Evolutionary conservation across 1,284 basidiomycete species (phyloP).

Genomic region (Thecaphora frezii): DNA sequence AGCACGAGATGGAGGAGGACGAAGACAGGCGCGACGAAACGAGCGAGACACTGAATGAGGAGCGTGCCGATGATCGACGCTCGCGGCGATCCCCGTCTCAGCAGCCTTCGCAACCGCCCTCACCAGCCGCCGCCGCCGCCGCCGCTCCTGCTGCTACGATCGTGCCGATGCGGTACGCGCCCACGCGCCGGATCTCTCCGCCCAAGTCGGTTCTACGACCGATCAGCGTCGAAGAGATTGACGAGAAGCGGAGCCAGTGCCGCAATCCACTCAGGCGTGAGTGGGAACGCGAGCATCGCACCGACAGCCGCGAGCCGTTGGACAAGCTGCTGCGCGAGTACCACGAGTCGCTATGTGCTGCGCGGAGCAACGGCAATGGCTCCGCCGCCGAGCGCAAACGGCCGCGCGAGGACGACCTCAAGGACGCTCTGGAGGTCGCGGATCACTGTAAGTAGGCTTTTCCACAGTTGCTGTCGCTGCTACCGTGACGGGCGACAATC

Average conservation of each 20-base stretch:
- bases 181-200: conserved; percentile 29
- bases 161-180: conserved; percentile 18
- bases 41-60: too few species aligned
- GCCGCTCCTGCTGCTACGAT: background rate
- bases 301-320: conserved; percentile 28
- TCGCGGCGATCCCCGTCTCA: too few species aligned
- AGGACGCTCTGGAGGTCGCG: conserved; percentile 38
- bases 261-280: conserved; percentile 41
- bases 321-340: conserved; percentile 32
- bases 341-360: conserved; percentile 5
- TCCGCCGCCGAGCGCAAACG: conserved; percentile 12
- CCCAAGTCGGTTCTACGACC: conserved; percentile 32
- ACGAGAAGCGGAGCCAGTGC: conserved; percentile 25
- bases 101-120: too few species aligned
- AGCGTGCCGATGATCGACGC: too few species aligned
- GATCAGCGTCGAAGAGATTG: conserved; percentile 36
- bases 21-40: background rate
- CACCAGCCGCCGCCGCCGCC: too few species aligned
- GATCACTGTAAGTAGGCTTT: conserved; percentile 16
- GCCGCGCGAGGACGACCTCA: conserved; percentile 14
- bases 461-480: too few species aligned
- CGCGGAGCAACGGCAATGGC: background rate
- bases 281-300: conserved; percentile 29
- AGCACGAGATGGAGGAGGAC: background rate
- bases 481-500: too few species aligned